Conservation (phyloP, 2,329 filamentous ascomycete species). For the Dendryphion nanum region DNA sequence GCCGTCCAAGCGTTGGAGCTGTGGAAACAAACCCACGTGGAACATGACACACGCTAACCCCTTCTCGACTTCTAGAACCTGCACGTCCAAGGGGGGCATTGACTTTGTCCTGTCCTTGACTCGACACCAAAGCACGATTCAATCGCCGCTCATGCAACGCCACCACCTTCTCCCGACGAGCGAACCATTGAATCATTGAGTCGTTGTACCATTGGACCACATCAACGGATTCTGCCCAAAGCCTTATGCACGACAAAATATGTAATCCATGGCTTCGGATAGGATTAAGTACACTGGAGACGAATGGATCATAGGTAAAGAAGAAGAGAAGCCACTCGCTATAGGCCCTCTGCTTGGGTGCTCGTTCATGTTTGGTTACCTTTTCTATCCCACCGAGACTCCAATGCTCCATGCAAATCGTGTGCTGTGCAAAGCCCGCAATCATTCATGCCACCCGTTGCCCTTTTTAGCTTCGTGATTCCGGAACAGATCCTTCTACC, state of each 20-base stretch:
- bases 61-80: neutral
- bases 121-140: neutral
- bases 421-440: neutral
- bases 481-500: conserved; percentile 39
- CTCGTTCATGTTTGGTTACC: too few species aligned
- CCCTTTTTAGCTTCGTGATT: conserved; percentile 27
- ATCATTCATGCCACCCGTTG: neutral
- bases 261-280: too few species aligned
- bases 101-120: neutral
- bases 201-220: too few species aligned
- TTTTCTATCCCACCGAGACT: neutral
- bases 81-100: conserved; percentile 2
- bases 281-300: too few species aligned
- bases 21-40: conserved; percentile 3
- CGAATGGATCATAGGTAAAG: too few species aligned
- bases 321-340: too few species aligned
- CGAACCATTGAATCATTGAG: too few species aligned
- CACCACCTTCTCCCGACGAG: too few species aligned
- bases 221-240: too few species aligned
- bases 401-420: neutral
- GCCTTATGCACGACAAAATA: too few species aligned
- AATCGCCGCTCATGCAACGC: neutral
- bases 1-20: too few species aligned
- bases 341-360: too few species aligned
- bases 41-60: conserved; percentile 1